phyloP scores from a whole-genome alignment of 2,329 filamentous ascomycete genomes.

The Penicillium brasilianum region DNA sequence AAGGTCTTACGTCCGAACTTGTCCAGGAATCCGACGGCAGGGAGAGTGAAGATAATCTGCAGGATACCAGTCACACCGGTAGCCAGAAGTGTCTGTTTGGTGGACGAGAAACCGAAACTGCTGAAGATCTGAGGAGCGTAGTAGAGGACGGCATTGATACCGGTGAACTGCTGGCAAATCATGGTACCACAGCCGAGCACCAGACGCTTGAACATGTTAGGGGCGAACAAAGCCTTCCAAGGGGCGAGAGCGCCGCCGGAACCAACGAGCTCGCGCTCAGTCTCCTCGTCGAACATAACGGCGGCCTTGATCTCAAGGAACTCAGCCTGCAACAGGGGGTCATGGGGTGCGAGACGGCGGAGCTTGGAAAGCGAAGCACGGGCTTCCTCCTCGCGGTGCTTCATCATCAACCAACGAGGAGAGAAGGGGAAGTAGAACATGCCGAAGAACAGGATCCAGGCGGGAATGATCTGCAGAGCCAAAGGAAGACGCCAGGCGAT shows the following conservation, averaged over 20 bases:
- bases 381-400: slow-evolving; percentile 71
- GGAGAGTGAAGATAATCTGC: slow-evolving; percentile 44
- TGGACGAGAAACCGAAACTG: slow-evolving; percentile 33
- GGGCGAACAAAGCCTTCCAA: slow-evolving; percentile 37
- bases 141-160: slow-evolving; percentile 52
- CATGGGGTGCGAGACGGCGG: slow-evolving; percentile 63
- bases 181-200: slow-evolving; percentile 37
- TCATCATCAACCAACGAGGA: slow-evolving; percentile 75
- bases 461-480: slow-evolving; percentile 63
- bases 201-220: slow-evolving; percentile 37
- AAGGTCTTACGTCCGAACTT: slow-evolving; percentile 46
- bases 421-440: slow-evolving; percentile 85
- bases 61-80: slow-evolving; percentile 37
- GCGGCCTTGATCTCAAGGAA: slow-evolving; percentile 85
- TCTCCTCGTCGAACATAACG: slow-evolving; percentile 75
- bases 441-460: slow-evolving; percentile 67
- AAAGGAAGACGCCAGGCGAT: slow-evolving; percentile 56
- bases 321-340: slow-evolving; percentile 74
- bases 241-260: slow-evolving; percentile 27
- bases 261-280: slow-evolving; percentile 57
- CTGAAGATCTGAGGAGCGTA: slow-evolving; percentile 42
- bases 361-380: slow-evolving; percentile 66
- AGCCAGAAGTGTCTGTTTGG: slow-evolving; percentile 32
- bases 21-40: slow-evolving; percentile 45
- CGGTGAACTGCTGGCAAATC: slow-evolving; percentile 56